A percentile compares a stretch with the other conserved stretches of the same genome.
phyloP scores from a whole-genome alignment of 148 eudicot genomes.

The Chenopodium quinoa region DNA sequence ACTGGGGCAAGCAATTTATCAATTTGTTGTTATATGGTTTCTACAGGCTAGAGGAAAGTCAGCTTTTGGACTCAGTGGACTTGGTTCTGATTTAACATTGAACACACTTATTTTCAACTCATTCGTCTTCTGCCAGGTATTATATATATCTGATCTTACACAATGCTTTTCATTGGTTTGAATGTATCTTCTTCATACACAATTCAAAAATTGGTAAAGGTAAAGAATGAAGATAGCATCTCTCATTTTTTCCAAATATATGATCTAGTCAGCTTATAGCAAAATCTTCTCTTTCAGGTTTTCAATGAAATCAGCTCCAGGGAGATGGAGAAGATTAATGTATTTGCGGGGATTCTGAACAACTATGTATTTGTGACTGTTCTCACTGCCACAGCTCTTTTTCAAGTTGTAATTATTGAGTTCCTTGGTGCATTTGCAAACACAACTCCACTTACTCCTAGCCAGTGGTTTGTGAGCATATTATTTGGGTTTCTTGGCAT shows the following conservation, averaged over 20 bases:
- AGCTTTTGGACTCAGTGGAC: slow-evolving; percentile 28
- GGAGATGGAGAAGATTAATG: slow-evolving; percentile 85
- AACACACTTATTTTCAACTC: slow-evolving; percentile 52
- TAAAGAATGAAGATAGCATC: too few species aligned
- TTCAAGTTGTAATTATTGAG: slow-evolving; percentile 70
- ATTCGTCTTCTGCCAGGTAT: slow-evolving; percentile 62
- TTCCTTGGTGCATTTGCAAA: slow-evolving; percentile 72
- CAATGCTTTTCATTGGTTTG: neutral
- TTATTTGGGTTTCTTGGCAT: slow-evolving; percentile 71
- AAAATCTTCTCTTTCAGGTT: slow-evolving; percentile 40
- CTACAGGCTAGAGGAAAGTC: slow-evolving; percentile 32
- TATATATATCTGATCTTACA: neutral
- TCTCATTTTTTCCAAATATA: neutral
- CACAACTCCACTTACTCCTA: slow-evolving; percentile 59
- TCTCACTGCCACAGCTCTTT: slow-evolving; percentile 49
- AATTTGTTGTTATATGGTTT: slow-evolving; percentile 39
- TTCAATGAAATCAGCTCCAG: slow-evolving; percentile 88
- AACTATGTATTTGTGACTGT: slow-evolving; percentile 74
- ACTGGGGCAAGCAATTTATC: slow-evolving; percentile 53
- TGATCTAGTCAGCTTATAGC: neutral
- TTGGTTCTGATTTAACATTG: slow-evolving; percentile 34
- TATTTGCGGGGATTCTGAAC: slow-evolving; percentile 64
- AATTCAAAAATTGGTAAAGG: neutral
- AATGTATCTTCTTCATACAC: neutral
- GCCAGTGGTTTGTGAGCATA: slow-evolving; percentile 59